A percentile compares a stretch with the other conserved stretches of the same genome.
These are phyloP conservation scores for Termitomyces titanicus DNA, from an alignment of 768 basidiomycete genomes.

Conservation along the genomic window DNA sequence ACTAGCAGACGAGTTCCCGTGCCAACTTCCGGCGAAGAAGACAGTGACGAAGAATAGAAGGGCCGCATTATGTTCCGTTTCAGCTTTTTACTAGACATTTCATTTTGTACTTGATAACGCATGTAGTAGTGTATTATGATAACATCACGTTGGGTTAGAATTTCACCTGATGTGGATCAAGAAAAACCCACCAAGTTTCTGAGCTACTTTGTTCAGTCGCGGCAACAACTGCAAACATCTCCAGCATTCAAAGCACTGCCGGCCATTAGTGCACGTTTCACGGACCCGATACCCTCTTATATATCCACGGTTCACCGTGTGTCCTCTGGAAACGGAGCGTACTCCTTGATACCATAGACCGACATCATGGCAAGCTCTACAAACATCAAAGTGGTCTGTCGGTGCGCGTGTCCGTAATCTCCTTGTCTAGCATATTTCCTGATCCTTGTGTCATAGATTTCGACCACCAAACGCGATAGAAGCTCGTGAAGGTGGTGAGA, in stretches of 20 bases:
- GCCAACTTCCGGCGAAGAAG: conserved; percentile 41
- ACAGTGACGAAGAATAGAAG: conserved; percentile 47
- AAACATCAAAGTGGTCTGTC: conserved; percentile 99
- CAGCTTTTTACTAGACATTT: conserved; percentile 12
- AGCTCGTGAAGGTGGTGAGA: conserved; percentile 80
- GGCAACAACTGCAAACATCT: conserved; percentile 25
- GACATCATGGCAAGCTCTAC: conserved; percentile 66
- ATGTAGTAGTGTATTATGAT: conserved; percentile 13
- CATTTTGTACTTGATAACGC: conserved; percentile 13
- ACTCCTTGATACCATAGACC: conserved; percentile 14
- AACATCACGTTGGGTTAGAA: conserved; percentile 1
- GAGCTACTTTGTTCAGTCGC: conserved; percentile 12
- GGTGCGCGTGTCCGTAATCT: conserved; percentile 52
- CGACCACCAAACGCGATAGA: conserved; percentile 94
- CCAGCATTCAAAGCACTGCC: conserved; percentile 8
- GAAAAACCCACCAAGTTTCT: not conserved
- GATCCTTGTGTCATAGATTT: conserved; percentile 53
- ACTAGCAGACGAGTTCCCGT: conserved; percentile 49
- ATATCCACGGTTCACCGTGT: conserved; percentile 5
- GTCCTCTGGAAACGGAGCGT: conserved; percentile 16
- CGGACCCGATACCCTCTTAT: conserved; percentile 12
- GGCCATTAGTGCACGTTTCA: conserved; percentile 10
- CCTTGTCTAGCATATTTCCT: conserved; percentile 8
- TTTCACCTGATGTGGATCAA: conserved; percentile 1
- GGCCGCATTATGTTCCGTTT: conserved; percentile 3